Conservation (phyloP, 2,329 filamentous ascomycete species). For the Tolypocladium amazonense region DNA sequence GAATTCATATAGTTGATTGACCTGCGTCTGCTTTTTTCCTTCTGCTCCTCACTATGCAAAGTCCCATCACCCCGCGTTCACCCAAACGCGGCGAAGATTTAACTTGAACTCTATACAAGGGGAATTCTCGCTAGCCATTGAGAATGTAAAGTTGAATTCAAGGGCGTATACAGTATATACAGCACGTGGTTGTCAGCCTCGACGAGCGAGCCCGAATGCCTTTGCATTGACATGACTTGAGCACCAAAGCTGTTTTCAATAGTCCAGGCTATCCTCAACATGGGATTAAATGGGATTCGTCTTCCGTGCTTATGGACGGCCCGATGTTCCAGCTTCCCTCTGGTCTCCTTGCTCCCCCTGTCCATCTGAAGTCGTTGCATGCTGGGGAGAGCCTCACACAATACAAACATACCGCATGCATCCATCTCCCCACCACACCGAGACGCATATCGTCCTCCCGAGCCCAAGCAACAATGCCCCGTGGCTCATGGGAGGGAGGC, state of each 20-base stretch:
- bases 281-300: neutral
- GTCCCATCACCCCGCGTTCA: neutral
- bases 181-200: too few species aligned
- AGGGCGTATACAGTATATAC: neutral
- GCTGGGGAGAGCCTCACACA: neutral
- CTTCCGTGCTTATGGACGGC: neutral
- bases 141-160: neutral
- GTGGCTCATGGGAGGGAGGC: neutral
- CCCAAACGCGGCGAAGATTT: neutral
- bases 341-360: neutral
- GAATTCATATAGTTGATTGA: neutral
- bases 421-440: neutral
- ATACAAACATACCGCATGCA: neutral
- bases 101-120: too few species aligned
- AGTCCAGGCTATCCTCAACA: neutral
- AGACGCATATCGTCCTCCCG: neutral
- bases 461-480: neutral
- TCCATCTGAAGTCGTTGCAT: neutral
- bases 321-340: too few species aligned
- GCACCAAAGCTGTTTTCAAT: neutral
- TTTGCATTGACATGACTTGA: neutral
- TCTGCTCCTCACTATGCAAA: neutral
- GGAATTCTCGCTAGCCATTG: neutral
- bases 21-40: neutral
- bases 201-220: neutral